Base-by-base conservation (phyloP, 148 eudicot genomes). In the Rhododendron ferrugineum region DNA sequence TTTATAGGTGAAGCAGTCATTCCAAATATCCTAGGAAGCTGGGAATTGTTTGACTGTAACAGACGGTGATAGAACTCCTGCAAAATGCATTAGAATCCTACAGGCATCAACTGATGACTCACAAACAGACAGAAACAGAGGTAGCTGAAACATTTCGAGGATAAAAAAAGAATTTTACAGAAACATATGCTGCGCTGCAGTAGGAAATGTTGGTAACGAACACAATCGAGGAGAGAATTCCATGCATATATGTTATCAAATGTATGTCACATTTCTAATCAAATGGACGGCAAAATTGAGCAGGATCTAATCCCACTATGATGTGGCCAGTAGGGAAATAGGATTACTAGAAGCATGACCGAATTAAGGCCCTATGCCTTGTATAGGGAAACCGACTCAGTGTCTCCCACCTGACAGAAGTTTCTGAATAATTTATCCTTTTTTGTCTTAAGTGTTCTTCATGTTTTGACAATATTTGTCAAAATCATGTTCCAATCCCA, bases 1-100 rank as follows among this genome's bases (percentile, higher is more conserved):
- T 94, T 97, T 14, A 95, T 89, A 5, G 94, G 99, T 11, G 98
- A 95, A 78, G 98, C 99, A 52, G 99, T 97, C 99, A 97, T 95
- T 81, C 98, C 99, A 84, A 97, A 90, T 77, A 97, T 92, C 88
- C 98, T 92, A 78, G 99, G 99, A 88, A 95, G 95, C 72, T 84
- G 84, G 40, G 84, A 46, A n/a, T 5, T 83, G 77, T 81, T 83
- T 36, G 72, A 76, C 46, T 26, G 82, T 84, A 90, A 80, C 22
- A 91, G 86, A 5, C 84, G 92, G 86, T 94, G 98, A 90, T 97
- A 95, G 78, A 93, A 97, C 62, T 95, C 98, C 99, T 97, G 89
- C 81, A 90, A 54, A 60, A 40, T 34, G 34, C 73, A 82, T 84
- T 11, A 76, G 28, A 3, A 64, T 47, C 28, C 42, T 79, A 70